Conservation (phyloP, 495 filamentous ascomycete genomes). For the Rhypophila decipiens region DNA sequence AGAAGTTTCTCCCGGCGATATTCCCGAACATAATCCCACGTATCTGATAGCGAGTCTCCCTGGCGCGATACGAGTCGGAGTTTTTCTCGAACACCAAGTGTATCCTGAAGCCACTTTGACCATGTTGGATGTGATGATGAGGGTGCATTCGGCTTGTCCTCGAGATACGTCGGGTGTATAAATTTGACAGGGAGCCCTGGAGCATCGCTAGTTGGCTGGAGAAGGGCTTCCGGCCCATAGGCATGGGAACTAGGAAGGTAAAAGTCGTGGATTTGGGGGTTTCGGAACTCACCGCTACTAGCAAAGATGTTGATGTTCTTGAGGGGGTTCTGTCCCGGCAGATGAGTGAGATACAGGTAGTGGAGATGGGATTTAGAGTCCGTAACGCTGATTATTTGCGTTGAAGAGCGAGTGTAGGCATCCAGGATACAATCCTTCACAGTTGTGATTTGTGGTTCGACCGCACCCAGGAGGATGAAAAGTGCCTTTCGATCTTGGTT, state of each 20-base stretch:
- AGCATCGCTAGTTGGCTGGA: neutral
- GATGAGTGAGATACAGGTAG: conserved; percentile 27
- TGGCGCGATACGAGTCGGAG: neutral
- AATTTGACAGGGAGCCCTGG: neutral
- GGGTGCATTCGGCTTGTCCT: neutral
- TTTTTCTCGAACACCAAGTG: conserved; percentile 4
- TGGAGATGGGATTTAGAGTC: conserved; percentile 19
- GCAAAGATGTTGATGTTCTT: no score
- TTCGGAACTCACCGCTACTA: no score
- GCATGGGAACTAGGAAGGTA: conserved; percentile 1
- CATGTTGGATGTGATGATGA: neutral
- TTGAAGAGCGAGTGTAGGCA: neutral
- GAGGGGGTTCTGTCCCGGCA: neutral
- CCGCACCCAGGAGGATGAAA: conserved; percentile 21
- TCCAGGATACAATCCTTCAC: conserved; percentile 5
- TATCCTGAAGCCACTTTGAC: conserved; percentile 5
- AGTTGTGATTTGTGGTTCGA: neutral
- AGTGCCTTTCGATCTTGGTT: conserved; percentile 17
- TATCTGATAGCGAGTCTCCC: conserved; percentile 12
- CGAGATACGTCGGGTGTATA: conserved; percentile 2
- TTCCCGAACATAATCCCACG: conserved; percentile 19
- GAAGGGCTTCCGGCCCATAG: neutral
- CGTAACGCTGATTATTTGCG: conserved; percentile 1
- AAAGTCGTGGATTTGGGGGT: neutral
- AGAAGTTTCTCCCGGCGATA: conserved; percentile 22